Evolutionary conservation across 352 stramenopile species (phyloP).

Genomic region (Blastocystis sp.): DNA sequence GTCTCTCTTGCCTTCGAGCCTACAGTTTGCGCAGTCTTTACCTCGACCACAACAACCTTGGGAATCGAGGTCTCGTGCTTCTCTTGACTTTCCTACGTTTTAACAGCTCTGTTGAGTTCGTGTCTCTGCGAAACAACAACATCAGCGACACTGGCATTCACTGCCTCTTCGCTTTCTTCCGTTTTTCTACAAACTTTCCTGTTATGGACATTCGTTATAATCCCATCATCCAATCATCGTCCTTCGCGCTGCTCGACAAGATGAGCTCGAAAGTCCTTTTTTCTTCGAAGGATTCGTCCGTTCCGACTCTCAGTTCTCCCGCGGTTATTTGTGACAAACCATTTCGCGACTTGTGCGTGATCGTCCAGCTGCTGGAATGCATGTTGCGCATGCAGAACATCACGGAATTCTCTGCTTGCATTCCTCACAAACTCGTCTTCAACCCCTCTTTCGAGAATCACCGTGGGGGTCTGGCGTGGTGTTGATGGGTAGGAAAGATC

Average conservation of each 20-base stretch:
- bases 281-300: background rate
- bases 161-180: background rate
- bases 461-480: background rate
- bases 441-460: background rate
- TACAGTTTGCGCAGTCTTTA: background rate
- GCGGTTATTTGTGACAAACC: background rate
- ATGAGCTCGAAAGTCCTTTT: background rate
- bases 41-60: slow-evolving; percentile 34
- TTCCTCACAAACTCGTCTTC: slow-evolving; percentile 2
- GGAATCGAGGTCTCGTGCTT: background rate
- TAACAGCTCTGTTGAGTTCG: background rate
- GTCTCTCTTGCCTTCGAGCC: background rate
- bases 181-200: background rate
- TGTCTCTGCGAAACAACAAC: slow-evolving; percentile 39
- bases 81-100: background rate
- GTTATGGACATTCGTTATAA: slow-evolving; percentile 11
- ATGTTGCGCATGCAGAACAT: background rate
- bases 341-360: background rate
- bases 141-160: slow-evolving; percentile 12
- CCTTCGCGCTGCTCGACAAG: background rate
- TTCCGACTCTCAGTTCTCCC: background rate
- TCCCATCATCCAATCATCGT: background rate
- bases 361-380: background rate
- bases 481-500: background rate
- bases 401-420: background rate